A percentile compares a stretch with the other conserved stretches of the same genome.
Conservation (phyloP, 345 rosid genomes). For the Rhizophora apiculata region DNA sequence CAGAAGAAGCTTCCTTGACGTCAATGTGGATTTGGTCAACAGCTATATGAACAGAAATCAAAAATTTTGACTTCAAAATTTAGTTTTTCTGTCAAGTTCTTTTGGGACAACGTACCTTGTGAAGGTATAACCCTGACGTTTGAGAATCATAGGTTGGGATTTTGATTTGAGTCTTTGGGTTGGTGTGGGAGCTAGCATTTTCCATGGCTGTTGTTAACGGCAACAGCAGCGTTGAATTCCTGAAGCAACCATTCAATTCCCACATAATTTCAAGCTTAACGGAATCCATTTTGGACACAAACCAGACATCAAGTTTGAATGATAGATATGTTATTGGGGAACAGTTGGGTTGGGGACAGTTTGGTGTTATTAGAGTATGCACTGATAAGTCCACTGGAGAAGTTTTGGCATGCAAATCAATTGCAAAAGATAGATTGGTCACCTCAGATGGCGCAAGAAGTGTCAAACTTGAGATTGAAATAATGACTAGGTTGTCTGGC, state of each 20-base stretch:
- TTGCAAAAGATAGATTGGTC: constrained; percentile 57
- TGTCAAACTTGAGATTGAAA: constrained; percentile 67
- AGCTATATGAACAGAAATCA: constrained; percentile 4
- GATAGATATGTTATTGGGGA: constrained; percentile 50
- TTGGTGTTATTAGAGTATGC: constrained; percentile 62
- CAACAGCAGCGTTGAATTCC: constrained; percentile 34
- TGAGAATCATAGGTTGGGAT: neutral
- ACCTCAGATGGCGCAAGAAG: constrained; percentile 50
- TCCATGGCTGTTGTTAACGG: constrained; percentile 55
- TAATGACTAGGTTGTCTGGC: constrained; percentile 66
- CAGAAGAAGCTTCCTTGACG: constrained; percentile 25
- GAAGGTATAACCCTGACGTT: neutral
- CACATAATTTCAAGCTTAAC: constrained; percentile 38
- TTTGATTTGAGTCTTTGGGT: constrained; percentile 8
- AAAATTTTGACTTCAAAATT: constrained; percentile 7
- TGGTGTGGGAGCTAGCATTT: constrained; percentile 20
- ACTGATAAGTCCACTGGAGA: constrained; percentile 58
- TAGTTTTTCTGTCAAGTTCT: neutral
- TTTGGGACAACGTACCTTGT: too few relatives aligned
- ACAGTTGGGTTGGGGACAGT: constrained; percentile 71
- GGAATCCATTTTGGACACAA: constrained; percentile 47
- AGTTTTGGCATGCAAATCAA: constrained; percentile 59
- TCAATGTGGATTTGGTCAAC: constrained; percentile 15
- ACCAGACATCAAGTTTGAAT: constrained; percentile 42
- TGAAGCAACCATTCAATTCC: constrained; percentile 39